Evolutionary conservation across 345 rosid genomes (phyloP), one percentile per base, ranked within the genome.

Genomic region (Cardiospermum halicacabum): DNA sequence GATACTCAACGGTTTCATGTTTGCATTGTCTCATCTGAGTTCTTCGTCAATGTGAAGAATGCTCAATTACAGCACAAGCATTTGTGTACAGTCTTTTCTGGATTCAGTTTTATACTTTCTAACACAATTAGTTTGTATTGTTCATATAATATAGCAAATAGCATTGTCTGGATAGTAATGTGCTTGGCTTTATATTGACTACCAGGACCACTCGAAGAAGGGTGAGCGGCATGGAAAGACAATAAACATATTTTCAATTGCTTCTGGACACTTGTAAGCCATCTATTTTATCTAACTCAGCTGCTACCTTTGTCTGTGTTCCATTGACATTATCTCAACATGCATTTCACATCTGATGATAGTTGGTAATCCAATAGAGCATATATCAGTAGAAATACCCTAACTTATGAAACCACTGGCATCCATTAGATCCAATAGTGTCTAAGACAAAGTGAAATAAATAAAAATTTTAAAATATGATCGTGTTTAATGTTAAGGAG

Each of bases 181-280:
- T 58, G 36, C 65, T 62, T 39, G 40, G 53, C 47, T 13, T 58
- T n/a, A 69, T 68, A 8, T 22, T 68, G 56, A 61, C 65, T 61
- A 66, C 62, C 71, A 87, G 97, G 89, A 76, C 69, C 80, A 73
- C 69, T n/a, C n/a, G n/a, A 77, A 78, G 60, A 91, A 79, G 76
- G 85, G 85, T 62, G 89, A 82, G 30, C 86, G 92, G 61, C 85
- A 66, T 59, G 99, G 97, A 77, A 86, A 81, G 78, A 81, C 85
- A 7, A 82, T 91, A 63, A 91, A 94, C 72, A 89, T 94, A 31
- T 94, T 91, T 65, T 94, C 99, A 57, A 75, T 94, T 58, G 99
- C 99, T 72, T 94, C 99, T 45, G 99, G 99, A 58, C 99, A 94
- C 80, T 79, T 94, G 99, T 94, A 85, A 94, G 96, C 71, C 12